phyloP scores from a whole-genome alignment of 208 protist genomes.

The Strigomonas culicis region DNA sequence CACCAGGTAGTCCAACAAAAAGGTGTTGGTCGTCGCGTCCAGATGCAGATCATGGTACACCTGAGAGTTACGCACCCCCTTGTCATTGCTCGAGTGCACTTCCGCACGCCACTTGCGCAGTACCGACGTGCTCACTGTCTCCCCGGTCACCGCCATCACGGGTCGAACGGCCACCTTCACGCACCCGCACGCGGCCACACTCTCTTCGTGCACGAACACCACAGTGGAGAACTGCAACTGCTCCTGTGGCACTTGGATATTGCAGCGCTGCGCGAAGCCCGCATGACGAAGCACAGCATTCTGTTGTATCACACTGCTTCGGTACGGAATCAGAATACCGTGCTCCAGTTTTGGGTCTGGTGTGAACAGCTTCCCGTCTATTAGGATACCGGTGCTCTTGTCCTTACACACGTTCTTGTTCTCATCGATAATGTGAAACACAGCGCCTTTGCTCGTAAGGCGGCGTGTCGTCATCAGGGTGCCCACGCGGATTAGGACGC shows the following conservation, averaged over 20 bases:
- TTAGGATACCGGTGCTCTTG: constrained; percentile 1
- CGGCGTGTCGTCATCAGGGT: constrained; percentile 6
- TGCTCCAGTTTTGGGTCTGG: constrained; percentile 6
- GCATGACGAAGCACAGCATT: constrained; percentile 9
- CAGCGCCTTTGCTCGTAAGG: constrained; percentile 10
- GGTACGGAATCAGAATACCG: constrained; percentile 15
- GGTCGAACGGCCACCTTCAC: constrained; percentile 7
- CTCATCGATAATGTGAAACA: constrained; percentile 17
- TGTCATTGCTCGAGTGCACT: constrained; percentile 9
- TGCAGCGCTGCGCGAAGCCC: constrained; percentile 9
- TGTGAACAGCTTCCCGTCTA: background rate
- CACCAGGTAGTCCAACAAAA: constrained; percentile 14
- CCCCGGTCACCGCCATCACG: background rate
- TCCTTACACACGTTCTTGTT: constrained; percentile 2
- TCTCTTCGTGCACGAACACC: constrained; percentile 13
- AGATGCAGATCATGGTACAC: constrained; percentile 10
- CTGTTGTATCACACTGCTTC: background rate
- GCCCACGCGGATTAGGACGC: constrained; percentile 7
- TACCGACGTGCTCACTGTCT: background rate
- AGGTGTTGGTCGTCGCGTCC: background rate
- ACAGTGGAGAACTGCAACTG: background rate
- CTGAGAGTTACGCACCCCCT: background rate
- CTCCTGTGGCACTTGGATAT: background rate
- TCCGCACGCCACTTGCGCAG: constrained; percentile 10
- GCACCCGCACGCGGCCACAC: constrained; percentile 2